These are phyloP conservation scores for California macrophylla DNA, from an alignment of 441 rosid species.

Conservation along the genomic window DNA sequence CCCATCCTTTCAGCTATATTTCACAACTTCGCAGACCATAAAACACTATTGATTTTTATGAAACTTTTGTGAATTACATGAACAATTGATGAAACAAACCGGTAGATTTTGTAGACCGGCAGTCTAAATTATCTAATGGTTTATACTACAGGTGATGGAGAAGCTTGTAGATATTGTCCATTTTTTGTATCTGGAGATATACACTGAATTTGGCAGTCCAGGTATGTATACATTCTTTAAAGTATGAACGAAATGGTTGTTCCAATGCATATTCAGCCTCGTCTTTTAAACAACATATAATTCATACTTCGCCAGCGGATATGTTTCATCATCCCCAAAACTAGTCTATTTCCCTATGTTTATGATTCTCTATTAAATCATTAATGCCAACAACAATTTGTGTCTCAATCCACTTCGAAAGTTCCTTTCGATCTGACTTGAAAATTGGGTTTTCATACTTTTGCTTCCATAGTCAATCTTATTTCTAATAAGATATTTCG, in stretches of 20 bases:
- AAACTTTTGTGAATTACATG: neutral
- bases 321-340: neutral
- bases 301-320: neutral
- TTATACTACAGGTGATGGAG: conserved; percentile 75
- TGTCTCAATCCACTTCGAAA: neutral
- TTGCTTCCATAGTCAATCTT: neutral
- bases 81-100: neutral
- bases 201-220: conserved; percentile 61
- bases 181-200: conserved; percentile 88
- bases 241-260: neutral
- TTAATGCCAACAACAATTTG: neutral
- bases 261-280: neutral
- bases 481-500: neutral
- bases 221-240: conserved; percentile 39
- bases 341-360: neutral
- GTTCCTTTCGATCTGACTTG: neutral
- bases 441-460: neutral
- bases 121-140: conserved; percentile 3
- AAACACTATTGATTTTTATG: neutral
- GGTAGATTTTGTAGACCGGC: neutral
- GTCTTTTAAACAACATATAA: neutral
- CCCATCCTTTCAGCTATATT: neutral
- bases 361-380: neutral
- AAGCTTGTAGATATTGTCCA: conserved; percentile 90
- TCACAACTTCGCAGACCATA: neutral